phyloP scores from a whole-genome alignment of 208 protist genomes.

The Leishmania amazonensis region DNA sequence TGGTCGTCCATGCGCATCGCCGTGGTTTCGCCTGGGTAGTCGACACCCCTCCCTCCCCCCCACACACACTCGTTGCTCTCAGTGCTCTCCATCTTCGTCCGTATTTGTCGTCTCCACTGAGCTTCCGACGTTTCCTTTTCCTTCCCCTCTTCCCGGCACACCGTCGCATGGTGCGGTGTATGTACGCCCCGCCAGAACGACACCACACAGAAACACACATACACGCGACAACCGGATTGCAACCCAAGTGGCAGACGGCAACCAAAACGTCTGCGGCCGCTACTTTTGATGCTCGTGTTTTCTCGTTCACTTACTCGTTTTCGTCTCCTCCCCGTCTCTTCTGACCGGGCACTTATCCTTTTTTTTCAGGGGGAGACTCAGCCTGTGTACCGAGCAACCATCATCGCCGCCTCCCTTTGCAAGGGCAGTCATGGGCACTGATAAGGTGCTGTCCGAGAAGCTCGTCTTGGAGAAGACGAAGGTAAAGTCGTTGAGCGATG shows the following conservation, averaged over 20 bases:
- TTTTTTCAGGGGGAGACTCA: background rate
- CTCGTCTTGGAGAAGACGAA: constrained; percentile 91
- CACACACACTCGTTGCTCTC: background rate
- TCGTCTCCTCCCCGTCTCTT: background rate
- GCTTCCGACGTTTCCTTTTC: background rate
- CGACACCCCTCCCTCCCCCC: background rate
- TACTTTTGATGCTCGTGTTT: background rate
- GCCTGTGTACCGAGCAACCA: background rate
- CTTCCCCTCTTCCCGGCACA: background rate
- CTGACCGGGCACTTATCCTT: background rate
- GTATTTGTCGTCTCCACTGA: background rate
- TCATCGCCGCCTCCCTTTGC: background rate
- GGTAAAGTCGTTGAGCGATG: constrained; percentile 58
- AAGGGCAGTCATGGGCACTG: constrained; percentile 2
- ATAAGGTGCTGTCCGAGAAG: constrained; percentile 69
- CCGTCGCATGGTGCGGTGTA: background rate
- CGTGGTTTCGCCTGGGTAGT: background rate
- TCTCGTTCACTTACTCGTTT: background rate
- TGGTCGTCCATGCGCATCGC: background rate
- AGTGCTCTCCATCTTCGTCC: background rate
- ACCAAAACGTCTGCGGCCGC: background rate
- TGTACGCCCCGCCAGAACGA: background rate
- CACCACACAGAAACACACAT: background rate
- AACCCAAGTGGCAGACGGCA: background rate
- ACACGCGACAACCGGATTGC: background rate